Evolutionary conservation across 352 stramenopile genomes (phyloP).

Genomic region (Phytophthora sp.): DNA sequence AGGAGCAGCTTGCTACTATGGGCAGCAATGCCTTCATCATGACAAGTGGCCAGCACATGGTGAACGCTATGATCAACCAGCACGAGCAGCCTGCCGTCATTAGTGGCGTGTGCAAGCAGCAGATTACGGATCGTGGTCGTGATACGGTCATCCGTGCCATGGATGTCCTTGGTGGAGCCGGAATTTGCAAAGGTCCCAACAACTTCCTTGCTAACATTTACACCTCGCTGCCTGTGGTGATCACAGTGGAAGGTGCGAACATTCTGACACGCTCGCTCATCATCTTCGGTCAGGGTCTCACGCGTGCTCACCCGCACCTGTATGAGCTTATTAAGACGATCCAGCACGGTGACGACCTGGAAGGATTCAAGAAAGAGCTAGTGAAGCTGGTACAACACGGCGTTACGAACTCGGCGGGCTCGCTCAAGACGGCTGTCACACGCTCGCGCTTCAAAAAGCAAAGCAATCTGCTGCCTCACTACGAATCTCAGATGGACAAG

Average conservation of each 20-base stretch:
- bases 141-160: conserved; percentile 97
- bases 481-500: conserved; percentile 97
- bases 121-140: conserved; percentile 96
- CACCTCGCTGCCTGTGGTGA: conserved; percentile 96
- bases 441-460: conserved; percentile 91
- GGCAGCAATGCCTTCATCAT: conserved; percentile 95
- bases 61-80: conserved; percentile 99
- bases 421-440: conserved; percentile 90
- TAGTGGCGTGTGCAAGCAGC: conserved; percentile 99
- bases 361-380: conserved; percentile 94
- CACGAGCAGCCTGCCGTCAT: conserved; percentile 98
- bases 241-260: conserved; percentile 98
- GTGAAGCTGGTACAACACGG: conserved; percentile 95
- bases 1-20: conserved; percentile 96
- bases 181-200: conserved; percentile 97
- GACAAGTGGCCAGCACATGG: conserved; percentile 95
- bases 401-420: conserved; percentile 91
- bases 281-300: conserved; percentile 98
- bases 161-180: conserved; percentile 96
- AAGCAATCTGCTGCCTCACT: conserved; percentile 91
- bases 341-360: conserved; percentile 94
- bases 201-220: conserved; percentile 97
- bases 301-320: conserved; percentile 97
- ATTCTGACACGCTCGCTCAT: conserved; percentile 97
- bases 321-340: conserved; percentile 98